These are phyloP conservation scores for Xylariales sp. DNA, from an alignment of 2,329 filamentous ascomycete genomes.

Conservation along the genomic window DNA sequence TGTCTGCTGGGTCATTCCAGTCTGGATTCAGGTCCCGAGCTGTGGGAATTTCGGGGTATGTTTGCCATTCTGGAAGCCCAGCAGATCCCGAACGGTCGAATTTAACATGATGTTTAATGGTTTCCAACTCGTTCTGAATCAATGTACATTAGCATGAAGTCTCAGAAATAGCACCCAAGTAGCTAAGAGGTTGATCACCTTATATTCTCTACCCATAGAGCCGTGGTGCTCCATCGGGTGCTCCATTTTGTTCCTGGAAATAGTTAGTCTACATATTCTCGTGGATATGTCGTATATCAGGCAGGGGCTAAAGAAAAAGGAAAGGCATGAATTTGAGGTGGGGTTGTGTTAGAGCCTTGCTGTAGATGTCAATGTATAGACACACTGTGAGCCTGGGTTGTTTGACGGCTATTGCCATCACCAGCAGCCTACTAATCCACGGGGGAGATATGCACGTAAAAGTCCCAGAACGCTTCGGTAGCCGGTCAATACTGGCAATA, in stretches of 20 bases:
- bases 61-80: conserved; percentile 28
- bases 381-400: neutral
- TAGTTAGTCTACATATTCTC: neutral
- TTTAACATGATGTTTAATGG: conserved; percentile 27
- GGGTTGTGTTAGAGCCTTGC: neutral
- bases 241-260: conserved; percentile 1
- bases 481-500: too few relatives aligned
- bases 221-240: conserved; percentile 1
- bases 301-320: neutral
- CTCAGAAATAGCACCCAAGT: too few relatives aligned
- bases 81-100: neutral
- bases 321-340: neutral
- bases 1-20: conserved; percentile 40
- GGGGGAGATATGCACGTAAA: too few relatives aligned
- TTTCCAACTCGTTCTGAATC: conserved; percentile 28
- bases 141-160: neutral
- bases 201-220: neutral
- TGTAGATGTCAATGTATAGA: neutral
- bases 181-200: conserved; percentile 1
- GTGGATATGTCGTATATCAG: too few relatives aligned
- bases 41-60: conserved; percentile 66
- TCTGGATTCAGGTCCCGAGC: conserved; percentile 62
- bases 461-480: too few relatives aligned
- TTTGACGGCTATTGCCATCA: too few relatives aligned
- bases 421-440: too few relatives aligned